These are phyloP conservation scores for Zymoseptoria tritici DNA, from an alignment of 2,329 filamentous ascomycete genomes.

Conservation along the genomic window DNA sequence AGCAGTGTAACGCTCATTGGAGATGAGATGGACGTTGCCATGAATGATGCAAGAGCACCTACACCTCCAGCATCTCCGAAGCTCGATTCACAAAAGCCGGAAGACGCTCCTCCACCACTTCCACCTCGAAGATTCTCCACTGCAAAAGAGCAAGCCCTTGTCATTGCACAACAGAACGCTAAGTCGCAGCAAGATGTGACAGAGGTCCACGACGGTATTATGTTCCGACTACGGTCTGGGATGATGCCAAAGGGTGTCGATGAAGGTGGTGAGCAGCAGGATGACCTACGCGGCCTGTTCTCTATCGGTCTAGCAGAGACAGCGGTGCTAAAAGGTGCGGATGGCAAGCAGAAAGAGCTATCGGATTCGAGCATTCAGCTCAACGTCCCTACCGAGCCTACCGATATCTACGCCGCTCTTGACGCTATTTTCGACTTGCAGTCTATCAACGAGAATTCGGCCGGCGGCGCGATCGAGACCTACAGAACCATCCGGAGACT, in stretches of 20 bases:
- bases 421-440: constrained; percentile 80
- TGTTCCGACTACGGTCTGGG: constrained; percentile 84
- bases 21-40: constrained; percentile 15
- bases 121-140: constrained; percentile 32
- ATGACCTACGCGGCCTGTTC: constrained; percentile 38
- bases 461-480: constrained; percentile 47
- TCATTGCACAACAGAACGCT: constrained; percentile 52
- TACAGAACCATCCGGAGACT: constrained; percentile 57
- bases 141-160: constrained; percentile 28
- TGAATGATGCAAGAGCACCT: constrained; percentile 18
- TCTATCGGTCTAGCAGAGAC: constrained; percentile 19
- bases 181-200: constrained; percentile 79
- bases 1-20: constrained; percentile 22
- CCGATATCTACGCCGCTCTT: constrained; percentile 74
- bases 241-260: constrained; percentile 65
- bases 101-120: constrained; percentile 47
- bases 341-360: constrained; percentile 22
- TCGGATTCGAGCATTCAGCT: constrained; percentile 54
- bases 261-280: constrained; percentile 66
- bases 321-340: constrained; percentile 12
- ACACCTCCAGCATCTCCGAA: constrained; percentile 30
- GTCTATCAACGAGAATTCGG: constrained; percentile 53
- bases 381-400: constrained; percentile 50
- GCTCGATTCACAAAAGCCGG: constrained; percentile 32
- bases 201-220: constrained; percentile 87